Conservation (phyloP, 306 rosid species). For the Vicia sativa region DNA sequence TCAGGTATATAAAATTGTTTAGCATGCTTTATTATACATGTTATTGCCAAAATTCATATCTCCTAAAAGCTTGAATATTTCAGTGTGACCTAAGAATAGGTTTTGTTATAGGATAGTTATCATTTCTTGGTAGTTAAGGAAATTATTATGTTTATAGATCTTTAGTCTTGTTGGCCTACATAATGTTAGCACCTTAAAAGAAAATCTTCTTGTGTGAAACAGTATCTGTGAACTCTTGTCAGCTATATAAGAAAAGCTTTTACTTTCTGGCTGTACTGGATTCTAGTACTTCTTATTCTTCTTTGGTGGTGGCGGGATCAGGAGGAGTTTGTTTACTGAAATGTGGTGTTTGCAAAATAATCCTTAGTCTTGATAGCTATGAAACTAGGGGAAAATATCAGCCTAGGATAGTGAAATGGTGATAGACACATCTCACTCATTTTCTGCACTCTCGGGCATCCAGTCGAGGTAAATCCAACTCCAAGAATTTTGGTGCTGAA, state of each 20-base stretch:
- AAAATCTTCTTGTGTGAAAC: slow-evolving; percentile 1
- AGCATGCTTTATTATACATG: slow-evolving; percentile 22
- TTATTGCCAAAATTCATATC: slow-evolving; percentile 3
- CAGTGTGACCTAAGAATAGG: slow-evolving; percentile 12
- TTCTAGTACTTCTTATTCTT: slow-evolving; percentile 24
- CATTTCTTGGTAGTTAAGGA: slow-evolving; percentile 14
- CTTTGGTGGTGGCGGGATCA: slow-evolving; percentile 4
- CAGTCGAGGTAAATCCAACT: not conserved
- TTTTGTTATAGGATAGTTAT: not conserved
- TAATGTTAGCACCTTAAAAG: slow-evolving; percentile 25
- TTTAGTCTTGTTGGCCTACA: not conserved
- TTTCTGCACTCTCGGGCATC: slow-evolving; percentile 9
- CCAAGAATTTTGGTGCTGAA: slow-evolving; percentile 10
- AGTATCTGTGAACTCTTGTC: slow-evolving; percentile 17
- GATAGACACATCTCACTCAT: slow-evolving; percentile 14
- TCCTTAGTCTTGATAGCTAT: slow-evolving; percentile 8
- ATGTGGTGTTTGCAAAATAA: slow-evolving; percentile 18
- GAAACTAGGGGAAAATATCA: slow-evolving; percentile 25
- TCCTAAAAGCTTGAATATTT: slow-evolving; percentile 2
- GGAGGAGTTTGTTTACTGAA: slow-evolving; percentile 18
- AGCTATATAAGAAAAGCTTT: slow-evolving; percentile 10
- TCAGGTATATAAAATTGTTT: slow-evolving; percentile 36
- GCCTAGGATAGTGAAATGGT: slow-evolving; percentile 21
- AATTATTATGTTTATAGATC: slow-evolving; percentile 21
- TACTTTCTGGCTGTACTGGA: slow-evolving; percentile 31